Base-by-base conservation (phyloP, 2,329 filamentous ascomycete species). In the Colletotrichum aenigma region DNA sequence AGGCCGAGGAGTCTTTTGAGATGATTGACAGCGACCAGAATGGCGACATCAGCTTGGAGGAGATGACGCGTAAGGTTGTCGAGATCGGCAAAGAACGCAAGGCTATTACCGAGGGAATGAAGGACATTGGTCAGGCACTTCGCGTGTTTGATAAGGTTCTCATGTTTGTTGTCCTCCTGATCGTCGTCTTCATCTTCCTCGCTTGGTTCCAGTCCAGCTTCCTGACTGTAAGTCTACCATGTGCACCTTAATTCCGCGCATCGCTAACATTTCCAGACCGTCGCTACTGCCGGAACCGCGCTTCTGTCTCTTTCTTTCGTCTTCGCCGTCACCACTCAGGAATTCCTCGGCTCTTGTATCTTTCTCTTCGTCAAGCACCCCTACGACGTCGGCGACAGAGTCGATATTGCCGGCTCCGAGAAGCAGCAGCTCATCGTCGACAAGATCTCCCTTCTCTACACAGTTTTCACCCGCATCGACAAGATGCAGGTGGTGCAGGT, bases 281-380 rank as follows among this genome's bases (percentile, higher is more conserved):
- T 98, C 52, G 94, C 96, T 6, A 98, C 96, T 12, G 95, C 96
- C 66, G 96, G 96, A 77, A 98, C 97, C 3, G 94, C 97, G 0
- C 90, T 99, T 56, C 92, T 99, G 12, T 98, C 96, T 7, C 88
- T 98, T n/a, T 98, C 96, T 6, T 99, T 99, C 86, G 94, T 98
- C 79, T 98, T 99, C 84, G 93, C 96, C 28, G 94, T 94, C 71
- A 98, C 96, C 2, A 93, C 94, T 5, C 96, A 98, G 85, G 97
- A 99, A 85, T 94, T 99, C 78, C 91, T 99, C n/a, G 96, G 96
- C 81, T 98, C 96, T 48, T 98, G 96, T 87, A 98, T 99, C 81
- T 99, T 99, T 88, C 88, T 99, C 2, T 99, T 99, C 81, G 95
- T 98, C 88, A 99, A 99, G 88, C 97, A 99, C 83, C 96, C 97